Evolutionary conservation across 2,329 filamentous ascomycete species (phyloP), one percentile per base, ranked within the genome.

Genomic region (Nannizziopsis arthrosporioides): DNA sequence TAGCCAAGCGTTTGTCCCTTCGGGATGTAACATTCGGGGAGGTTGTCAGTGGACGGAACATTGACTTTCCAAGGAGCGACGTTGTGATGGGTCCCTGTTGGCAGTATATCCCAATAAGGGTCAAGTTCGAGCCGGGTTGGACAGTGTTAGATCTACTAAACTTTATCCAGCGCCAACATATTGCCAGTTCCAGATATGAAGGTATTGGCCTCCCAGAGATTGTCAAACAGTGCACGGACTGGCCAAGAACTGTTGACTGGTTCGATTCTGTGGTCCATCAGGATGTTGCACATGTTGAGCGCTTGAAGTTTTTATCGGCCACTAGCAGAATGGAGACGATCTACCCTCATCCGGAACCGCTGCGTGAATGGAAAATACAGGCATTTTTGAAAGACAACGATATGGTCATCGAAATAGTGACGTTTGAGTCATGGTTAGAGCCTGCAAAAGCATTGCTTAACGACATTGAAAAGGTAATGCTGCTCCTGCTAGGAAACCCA

Each of bases 321-420:
- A 56, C 43, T 40, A 68, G 61, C 56, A 61, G 65, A 17, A 69
- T 76, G 56, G 76, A 78, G 63, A 80, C 76, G 6, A 58, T 76
- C 14, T 78, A 78, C 58, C 73, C 76, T 18, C 72, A 75, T 51
- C 63, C 71, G 44, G 73, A 76, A 58, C 73, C 73, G 11, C 59
- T 76, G 49, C 61, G 69, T 12, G 73, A 76, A 63, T 78, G 76
- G 75, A 81, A 81, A 67, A 69, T 78, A 18, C 77, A 80, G 64
- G 75, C 76, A 2, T 81, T 79, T 58, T 67, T 74, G 1, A 67
- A 70, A 11, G 74, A 71, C 0, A 73, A 75, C 47, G 65, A 64
- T 51, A 54, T 80, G 59, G 73, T 70, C 42, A 63, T 81, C 44
- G 78, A 80, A 65, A 70, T 81, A 58, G 75, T 81, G 15, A 80